Evolutionary conservation across 176 grass and related monocot genomes (phyloP), one percentile per base, ranked within the genome.

Genomic region (Stipa capillata): DNA sequence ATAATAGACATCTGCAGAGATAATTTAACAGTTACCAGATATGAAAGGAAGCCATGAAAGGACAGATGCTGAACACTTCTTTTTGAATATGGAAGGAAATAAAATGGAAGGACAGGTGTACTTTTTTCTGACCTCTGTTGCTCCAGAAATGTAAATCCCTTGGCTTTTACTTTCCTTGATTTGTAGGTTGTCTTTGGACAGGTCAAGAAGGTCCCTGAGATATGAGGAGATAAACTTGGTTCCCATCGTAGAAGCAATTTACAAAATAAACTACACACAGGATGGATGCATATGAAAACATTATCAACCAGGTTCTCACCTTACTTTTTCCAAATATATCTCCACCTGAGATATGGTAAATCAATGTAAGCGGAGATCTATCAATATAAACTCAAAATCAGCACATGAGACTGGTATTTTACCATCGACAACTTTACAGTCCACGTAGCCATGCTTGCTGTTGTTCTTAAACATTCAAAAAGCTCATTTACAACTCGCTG

Each of bases 251-350:
- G 24, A 43, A 82, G 34, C 28, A 57, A n/a, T 68, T 37, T 7
- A 57, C 32, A 79, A 74, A 63, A 82, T 3, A 75, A 56, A 72
- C 15, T 79, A 2, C 48, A 57, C 3, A 53, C 43, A 34, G 35
- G 47, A 85, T 76, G 35, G 47, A 85, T 76, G 5, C 18, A 80
- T 65, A 32, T 34, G 50, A 53, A 58, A 34, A 77, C 57, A 59
- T 49, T 31, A 11, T 66, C 31, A 29, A 79, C 28, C 37, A 78
- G 67, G 27, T 44, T 81, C 77, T 28, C 36, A 96, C 94, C 94
- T 94, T 79, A 97, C 81, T 81, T 94, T 97, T 72, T 94, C 91
- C 89, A 97, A 79, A 85, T 92, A 97, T 78, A 94, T 97, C 64
- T 94, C 91, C 48, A 94, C 94, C 91, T 97, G 72, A 82, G 47